A percentile compares a stretch with the other conserved stretches of the same genome.
phyloP scores from a whole-genome alignment of 139 green algal genomes.

The Nannochloris sp. region DNA sequence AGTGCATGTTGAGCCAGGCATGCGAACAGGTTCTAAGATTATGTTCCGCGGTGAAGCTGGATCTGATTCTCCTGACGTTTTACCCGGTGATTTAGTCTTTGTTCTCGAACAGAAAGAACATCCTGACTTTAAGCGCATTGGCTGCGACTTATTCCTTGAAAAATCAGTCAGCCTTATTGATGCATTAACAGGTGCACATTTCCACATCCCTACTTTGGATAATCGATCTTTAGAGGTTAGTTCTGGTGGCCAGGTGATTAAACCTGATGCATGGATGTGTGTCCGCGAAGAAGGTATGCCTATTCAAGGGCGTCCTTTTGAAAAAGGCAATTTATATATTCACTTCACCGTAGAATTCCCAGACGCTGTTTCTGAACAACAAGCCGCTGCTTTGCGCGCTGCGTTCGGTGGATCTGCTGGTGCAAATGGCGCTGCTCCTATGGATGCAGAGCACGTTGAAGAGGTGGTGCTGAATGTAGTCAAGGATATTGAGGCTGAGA shows the following conservation, averaged over 20 bases:
- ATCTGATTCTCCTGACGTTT: slow-evolving; percentile 71
- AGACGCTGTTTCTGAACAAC: slow-evolving; percentile 32
- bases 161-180: slow-evolving; percentile 82
- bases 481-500: slow-evolving; percentile 84
- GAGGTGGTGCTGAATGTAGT: slow-evolving; percentile 34
- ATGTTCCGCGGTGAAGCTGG: slow-evolving; percentile 89
- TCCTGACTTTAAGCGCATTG: slow-evolving; percentile 83
- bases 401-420: background rate
- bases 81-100: slow-evolving; percentile 93
- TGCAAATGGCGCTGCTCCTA: slow-evolving; percentile 28
- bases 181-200: slow-evolving; percentile 77
- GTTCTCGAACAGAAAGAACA: slow-evolving; percentile 91
- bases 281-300: slow-evolving; percentile 95
- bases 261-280: slow-evolving; percentile 72
- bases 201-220: slow-evolving; percentile 86
- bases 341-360: slow-evolving; percentile 88
- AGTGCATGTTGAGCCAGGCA: slow-evolving; percentile 90
- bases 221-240: slow-evolving; percentile 69
- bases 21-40: slow-evolving; percentile 81
- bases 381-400: slow-evolving; percentile 25
- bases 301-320: slow-evolving; percentile 74
- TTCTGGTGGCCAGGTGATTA: slow-evolving; percentile 76
- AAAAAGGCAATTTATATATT: slow-evolving; percentile 92
- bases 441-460: slow-evolving; percentile 69
- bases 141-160: slow-evolving; percentile 83